Conservation (phyloP, 2,329 filamentous ascomycete genomes). For the Xylariaceae sp. region DNA sequence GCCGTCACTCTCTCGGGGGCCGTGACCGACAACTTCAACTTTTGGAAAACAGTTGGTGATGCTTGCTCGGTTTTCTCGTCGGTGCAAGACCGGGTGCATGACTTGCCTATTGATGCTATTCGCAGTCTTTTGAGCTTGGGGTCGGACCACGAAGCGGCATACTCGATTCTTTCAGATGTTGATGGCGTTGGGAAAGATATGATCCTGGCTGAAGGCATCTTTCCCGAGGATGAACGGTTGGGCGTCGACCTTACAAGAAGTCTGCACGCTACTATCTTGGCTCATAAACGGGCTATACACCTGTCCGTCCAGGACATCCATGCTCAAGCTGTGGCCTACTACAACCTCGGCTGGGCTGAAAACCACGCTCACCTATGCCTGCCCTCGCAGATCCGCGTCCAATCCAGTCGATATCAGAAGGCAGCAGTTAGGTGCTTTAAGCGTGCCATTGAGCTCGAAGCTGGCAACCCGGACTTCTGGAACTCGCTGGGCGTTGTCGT, state of each 20-base stretch:
- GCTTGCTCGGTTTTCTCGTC: conserved; percentile 78
- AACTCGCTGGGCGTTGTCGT: conserved; percentile 91
- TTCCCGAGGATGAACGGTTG: conserved; percentile 38
- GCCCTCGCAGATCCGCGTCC: conserved; percentile 43
- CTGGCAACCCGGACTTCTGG: conserved; percentile 94
- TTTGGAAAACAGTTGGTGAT: conserved; percentile 91
- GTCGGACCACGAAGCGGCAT: conserved; percentile 43
- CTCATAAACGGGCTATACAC: conserved; percentile 79
- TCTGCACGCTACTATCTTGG: conserved; percentile 67
- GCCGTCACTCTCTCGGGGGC: conserved; percentile 54
- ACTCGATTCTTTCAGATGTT: conserved; percentile 57
- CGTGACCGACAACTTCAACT: conserved; percentile 71
- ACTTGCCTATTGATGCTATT: conserved; percentile 55
- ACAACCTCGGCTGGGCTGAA: conserved; percentile 94
- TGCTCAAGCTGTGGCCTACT: conserved; percentile 92
- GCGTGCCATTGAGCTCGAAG: conserved; percentile 87
- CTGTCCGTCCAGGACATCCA: conserved; percentile 67
- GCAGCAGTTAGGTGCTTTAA: conserved; percentile 89
- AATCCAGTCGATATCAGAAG: conserved; percentile 62
- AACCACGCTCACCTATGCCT: conserved; percentile 69
- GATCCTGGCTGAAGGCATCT: conserved; percentile 35
- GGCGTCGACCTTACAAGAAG: conserved; percentile 48
- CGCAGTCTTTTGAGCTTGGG: conserved; percentile 49
- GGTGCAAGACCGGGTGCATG: conserved; percentile 58
- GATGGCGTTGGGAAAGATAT: conserved; percentile 53